Percentiles rank a stretch among this genome's conserved stretches.
Conservation (phyloP, 1,284 basidiomycete genomes). For the Tilletia walkeri region DNA sequence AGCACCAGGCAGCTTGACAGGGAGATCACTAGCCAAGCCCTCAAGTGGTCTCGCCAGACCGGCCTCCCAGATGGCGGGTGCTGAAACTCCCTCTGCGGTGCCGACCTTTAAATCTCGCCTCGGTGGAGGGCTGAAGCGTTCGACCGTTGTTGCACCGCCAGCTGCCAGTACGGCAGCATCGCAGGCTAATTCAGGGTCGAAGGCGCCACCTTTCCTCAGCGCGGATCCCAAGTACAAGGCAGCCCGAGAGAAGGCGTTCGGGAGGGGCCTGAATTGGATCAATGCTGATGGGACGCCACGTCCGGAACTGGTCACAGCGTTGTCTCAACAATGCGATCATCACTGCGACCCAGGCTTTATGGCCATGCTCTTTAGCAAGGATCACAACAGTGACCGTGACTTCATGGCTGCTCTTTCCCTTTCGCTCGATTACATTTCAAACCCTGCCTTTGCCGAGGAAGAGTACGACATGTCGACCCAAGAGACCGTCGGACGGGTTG, state of each 20-base stretch:
- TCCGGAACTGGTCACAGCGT: slow-evolving; percentile 80
- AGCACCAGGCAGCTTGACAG: slow-evolving; percentile 25
- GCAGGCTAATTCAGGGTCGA: neutral
- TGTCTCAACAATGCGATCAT: slow-evolving; percentile 88
- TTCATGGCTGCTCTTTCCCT: slow-evolving; percentile 73
- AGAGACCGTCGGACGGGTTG: slow-evolving; percentile 68
- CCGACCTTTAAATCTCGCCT: slow-evolving; percentile 23
- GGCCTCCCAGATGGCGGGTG: neutral
- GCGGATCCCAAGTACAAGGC: slow-evolving; percentile 72
- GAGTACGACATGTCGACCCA: slow-evolving; percentile 64
- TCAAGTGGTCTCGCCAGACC: neutral
- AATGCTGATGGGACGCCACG: slow-evolving; percentile 74
- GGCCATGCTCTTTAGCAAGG: slow-evolving; percentile 71
- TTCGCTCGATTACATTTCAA: slow-evolving; percentile 73
- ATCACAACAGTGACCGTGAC: slow-evolving; percentile 93
- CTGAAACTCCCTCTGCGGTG: neutral
- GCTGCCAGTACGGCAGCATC: neutral
- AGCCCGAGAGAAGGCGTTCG: slow-evolving; percentile 73
- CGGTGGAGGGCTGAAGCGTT: slow-evolving; percentile 6
- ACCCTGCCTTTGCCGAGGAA: slow-evolving; percentile 63
- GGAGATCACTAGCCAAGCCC: neutral
- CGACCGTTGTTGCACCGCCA: neutral
- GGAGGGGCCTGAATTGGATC: slow-evolving; percentile 59
- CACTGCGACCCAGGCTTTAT: slow-evolving; percentile 62
- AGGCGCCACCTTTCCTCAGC: slow-evolving; percentile 65